Evolutionary conservation across 345 rosid genomes (phyloP).

Genomic region (Ailanthus altissimus): DNA sequence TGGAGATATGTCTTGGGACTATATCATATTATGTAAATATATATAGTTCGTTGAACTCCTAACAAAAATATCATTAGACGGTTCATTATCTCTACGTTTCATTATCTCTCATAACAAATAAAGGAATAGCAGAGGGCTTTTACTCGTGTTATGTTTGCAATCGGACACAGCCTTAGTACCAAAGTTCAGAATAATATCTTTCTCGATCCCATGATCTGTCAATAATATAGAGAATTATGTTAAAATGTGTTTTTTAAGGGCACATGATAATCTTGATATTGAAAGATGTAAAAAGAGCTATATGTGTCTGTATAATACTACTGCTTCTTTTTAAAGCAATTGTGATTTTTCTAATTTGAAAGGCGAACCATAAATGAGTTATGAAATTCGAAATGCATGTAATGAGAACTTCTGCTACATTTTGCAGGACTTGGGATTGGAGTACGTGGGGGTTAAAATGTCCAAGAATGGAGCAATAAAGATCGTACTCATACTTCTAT

Average conservation of each 20-base stretch:
- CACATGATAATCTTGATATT: no score
- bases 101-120: conserved; percentile 79
- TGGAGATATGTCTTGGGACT: no score
- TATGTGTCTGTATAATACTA: no score
- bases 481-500: conserved; percentile 41
- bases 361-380: neutral
- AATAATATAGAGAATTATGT: no score
- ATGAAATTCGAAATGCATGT: conserved; percentile 11
- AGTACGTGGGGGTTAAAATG: conserved; percentile 71
- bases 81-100: no score
- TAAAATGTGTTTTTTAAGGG: no score
- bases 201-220: no score
- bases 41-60: no score
- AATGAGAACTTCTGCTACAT: conserved; percentile 26
- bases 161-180: conserved; percentile 87
- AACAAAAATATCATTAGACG: conserved; percentile 72
- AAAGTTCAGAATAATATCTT: conserved; percentile 55
- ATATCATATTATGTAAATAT: no score
- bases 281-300: no score
- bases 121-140: conserved; percentile 82
- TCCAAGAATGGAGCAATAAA: conserved; percentile 83
- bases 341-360: no score
- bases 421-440: conserved; percentile 92
- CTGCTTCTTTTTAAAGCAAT: no score
- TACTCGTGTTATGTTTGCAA: conserved; percentile 98